These are phyloP conservation scores for Rachicladosporium sp. DNA, from an alignment of 2,329 filamentous ascomycete genomes.

Conservation along the genomic window DNA sequence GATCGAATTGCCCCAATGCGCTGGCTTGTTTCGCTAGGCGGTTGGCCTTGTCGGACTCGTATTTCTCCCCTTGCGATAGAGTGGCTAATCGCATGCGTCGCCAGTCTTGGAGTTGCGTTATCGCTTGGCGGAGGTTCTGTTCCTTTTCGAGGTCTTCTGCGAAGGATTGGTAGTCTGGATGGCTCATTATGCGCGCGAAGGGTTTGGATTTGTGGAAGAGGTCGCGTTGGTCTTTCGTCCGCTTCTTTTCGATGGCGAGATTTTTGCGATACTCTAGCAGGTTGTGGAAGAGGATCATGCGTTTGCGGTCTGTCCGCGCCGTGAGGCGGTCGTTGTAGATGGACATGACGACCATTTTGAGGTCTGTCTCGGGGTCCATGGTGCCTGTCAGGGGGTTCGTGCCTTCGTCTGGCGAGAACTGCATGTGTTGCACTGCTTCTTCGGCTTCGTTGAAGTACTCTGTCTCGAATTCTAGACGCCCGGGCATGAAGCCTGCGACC, in stretches of 20 bases:
- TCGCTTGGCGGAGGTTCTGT: conserved; percentile 79
- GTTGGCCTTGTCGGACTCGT: conserved; percentile 73
- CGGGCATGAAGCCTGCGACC: conserved; percentile 97
- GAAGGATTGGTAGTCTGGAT: conserved; percentile 76
- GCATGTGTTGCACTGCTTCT: conserved; percentile 95
- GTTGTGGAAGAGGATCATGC: conserved; percentile 91
- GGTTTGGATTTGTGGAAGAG: conserved; percentile 88
- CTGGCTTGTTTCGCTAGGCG: conserved; percentile 48
- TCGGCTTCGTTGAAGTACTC: conserved; percentile 97
- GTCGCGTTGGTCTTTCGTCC: conserved; percentile 89
- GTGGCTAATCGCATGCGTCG: conserved; percentile 72
- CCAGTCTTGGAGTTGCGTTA: conserved; percentile 88
- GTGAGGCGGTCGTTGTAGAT: conserved; percentile 92
- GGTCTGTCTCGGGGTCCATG: conserved; percentile 87
- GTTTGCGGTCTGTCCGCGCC: conserved; percentile 84
- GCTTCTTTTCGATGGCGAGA: conserved; percentile 77
- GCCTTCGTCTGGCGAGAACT: conserved; percentile 92
- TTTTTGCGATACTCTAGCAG: conserved; percentile 91
- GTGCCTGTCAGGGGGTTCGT: conserved; percentile 73
- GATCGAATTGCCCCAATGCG: conserved; percentile 18
- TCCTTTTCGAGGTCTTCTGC: conserved; percentile 80
- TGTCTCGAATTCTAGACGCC: conserved; percentile 90
- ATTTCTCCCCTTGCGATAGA: conserved; percentile 77
- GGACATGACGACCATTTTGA: conserved; percentile 96
- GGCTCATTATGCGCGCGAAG: conserved; percentile 93